These are phyloP conservation scores for Jackrogersella multiformis DNA, from an alignment of 495 filamentous ascomycete species.

Conservation along the genomic window DNA sequence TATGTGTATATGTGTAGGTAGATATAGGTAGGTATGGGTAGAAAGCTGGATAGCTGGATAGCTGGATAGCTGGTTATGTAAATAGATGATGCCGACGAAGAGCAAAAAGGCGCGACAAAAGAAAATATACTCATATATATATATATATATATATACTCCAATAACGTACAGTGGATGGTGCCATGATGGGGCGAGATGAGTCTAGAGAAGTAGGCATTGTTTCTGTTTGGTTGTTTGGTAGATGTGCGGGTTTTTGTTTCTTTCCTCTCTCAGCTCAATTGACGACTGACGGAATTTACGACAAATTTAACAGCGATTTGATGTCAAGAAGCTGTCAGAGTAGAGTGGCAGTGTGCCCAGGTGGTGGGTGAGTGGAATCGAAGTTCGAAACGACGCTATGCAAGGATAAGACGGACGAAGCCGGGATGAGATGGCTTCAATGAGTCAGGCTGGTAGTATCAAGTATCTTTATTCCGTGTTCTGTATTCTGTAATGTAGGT, in stretches of 20 bases:
- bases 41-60: too few species aligned
- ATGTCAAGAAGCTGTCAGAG: slow-evolving; percentile 11
- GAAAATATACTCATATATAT: too few species aligned
- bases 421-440: slow-evolving; percentile 30
- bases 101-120: slow-evolving; percentile 4
- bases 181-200: slow-evolving; percentile 80
- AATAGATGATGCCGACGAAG: slow-evolving; percentile 1
- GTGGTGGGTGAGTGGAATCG: slow-evolving; percentile 34
- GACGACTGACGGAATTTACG: slow-evolving; percentile 10
- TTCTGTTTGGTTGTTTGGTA: slow-evolving; percentile 9
- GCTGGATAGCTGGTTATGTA: too few species aligned
- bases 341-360: slow-evolving; percentile 10
- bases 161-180: slow-evolving; percentile 69
- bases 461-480: too few species aligned
- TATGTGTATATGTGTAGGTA: not conserved
- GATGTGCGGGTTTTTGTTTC: slow-evolving; percentile 8
- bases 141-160: too few species aligned
- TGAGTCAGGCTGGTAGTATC: not conserved
- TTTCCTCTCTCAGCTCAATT: not conserved
- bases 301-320: slow-evolving; percentile 30
- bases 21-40: not conserved
- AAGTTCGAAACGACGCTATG: slow-evolving; percentile 39
- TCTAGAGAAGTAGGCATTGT: slow-evolving; percentile 73
- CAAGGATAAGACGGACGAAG: slow-evolving; percentile 38
- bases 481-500: too few species aligned